Conservation (phyloP, 1,139 yeast species). For the Geotrichum citri-aurantii region DNA sequence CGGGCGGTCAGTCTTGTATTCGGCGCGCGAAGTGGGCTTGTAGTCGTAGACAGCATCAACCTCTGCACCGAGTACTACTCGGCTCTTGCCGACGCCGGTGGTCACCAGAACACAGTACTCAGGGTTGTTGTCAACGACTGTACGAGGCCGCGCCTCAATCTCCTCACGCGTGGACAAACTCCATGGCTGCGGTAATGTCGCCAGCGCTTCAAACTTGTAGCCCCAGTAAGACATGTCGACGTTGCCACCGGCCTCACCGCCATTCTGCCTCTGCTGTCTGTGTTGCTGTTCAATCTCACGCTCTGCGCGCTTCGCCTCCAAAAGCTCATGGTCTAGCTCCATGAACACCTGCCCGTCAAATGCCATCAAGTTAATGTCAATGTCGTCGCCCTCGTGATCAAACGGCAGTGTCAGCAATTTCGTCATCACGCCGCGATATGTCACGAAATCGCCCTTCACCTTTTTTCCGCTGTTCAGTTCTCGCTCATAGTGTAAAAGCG, state of each 20-base stretch:
- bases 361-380: constrained; percentile 55
- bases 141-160: constrained; percentile 58
- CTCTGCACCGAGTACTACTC: constrained; percentile 77
- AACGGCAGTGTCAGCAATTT: constrained; percentile 59
- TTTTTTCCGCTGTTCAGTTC: constrained; percentile 40
- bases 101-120: constrained; percentile 74
- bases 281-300: constrained; percentile 23
- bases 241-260: constrained; percentile 25
- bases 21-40: constrained; percentile 40
- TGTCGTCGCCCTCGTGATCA: constrained; percentile 44
- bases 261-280: constrained; percentile 22
- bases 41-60: constrained; percentile 87
- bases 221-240: constrained; percentile 40
- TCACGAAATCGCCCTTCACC: constrained; percentile 58
- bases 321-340: constrained; percentile 49
- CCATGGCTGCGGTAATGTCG: constrained; percentile 77
- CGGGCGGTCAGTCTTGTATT: constrained; percentile 29
- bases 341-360: constrained; percentile 87
- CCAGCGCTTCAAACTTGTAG: constrained; percentile 75
- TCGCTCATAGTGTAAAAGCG: constrained; percentile 53
- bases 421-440: constrained; percentile 80
- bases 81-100: constrained; percentile 74
- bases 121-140: constrained; percentile 59
- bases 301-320: constrained; percentile 3
- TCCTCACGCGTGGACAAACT: constrained; percentile 55